These are phyloP conservation scores for Syzygium malaccense DNA, from an alignment of 441 rosid species.

Conservation along the genomic window DNA sequence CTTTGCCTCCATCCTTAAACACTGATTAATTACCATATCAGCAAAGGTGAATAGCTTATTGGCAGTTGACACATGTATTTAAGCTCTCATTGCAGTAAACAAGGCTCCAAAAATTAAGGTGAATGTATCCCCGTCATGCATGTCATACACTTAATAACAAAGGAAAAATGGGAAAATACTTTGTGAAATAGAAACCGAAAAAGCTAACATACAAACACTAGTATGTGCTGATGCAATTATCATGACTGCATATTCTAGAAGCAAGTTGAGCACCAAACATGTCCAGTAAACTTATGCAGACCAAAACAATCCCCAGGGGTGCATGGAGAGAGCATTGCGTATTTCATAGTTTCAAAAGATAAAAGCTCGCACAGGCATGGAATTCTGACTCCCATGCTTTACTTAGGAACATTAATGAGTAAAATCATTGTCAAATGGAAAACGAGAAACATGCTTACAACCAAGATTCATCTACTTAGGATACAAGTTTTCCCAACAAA, in stretches of 20 bases:
- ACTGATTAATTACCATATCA: constrained; percentile 17
- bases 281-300: not conserved
- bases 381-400: not conserved
- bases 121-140: not conserved
- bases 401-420: not conserved
- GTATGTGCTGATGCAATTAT: not conserved
- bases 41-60: not conserved
- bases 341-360: not conserved
- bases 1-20: constrained; percentile 75
- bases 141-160: not conserved
- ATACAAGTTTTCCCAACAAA: not conserved
- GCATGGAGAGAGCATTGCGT: not conserved
- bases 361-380: not conserved
- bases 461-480: not conserved
- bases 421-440: not conserved
- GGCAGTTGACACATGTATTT: not conserved
- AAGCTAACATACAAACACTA: not conserved
- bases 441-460: not conserved
- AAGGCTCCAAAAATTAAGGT: not conserved
- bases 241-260: not conserved
- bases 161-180: not conserved
- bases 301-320: too few species aligned
- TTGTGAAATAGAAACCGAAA: not conserved
- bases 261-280: not conserved
- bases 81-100: not conserved